Evolutionary conservation across 345 rosid genomes (phyloP), one percentile per base, ranked within the genome.

Genomic region (Melastoma malabathricum): DNA sequence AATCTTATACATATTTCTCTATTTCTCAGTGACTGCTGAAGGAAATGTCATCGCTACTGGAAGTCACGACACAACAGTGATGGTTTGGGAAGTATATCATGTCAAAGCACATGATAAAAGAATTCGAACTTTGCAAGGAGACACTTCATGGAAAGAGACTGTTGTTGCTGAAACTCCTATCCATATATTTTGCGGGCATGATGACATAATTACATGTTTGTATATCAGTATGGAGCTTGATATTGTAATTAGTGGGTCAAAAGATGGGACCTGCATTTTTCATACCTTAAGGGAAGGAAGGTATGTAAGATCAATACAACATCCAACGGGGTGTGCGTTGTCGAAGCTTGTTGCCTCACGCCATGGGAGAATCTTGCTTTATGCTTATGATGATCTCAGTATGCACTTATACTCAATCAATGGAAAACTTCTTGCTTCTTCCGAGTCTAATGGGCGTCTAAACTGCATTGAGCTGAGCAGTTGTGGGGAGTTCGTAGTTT

Each of bases 191-290:
- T 81, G 96, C 53, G 96, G 98, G 55, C 98, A 86, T 43, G 98
- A 90, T 57, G 96, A 90, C 54, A 75, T 90, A 70, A 84, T 90
- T 65, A 83, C 98, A 31, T 90, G 96, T 72, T 67, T 90, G 64
- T 75, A 65, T 61, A 73, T 84, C 43, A 90, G 96, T 59, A 70
- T 74, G 54, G 96, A 90, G 71, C 94, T 90, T 63, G 94, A 90
- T 62, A 75, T 90, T 70, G 94, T 90, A 52, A 80, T 90, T 58
- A 90, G 96, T 70, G 98, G 96, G 65, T 90, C 98, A 55, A 90
- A 86, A 77, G 98, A 90, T 62, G 96, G 96, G 68, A 90, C 96
- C 23, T 86, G 96, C 57, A 69, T 83, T 43, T 90, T 90, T 71
- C 96, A 86, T 74, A 80, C 98, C 58, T 59, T 90, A 61, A 68